These are phyloP conservation scores for Aspergillus nanangensis DNA, from an alignment of 495 filamentous ascomycete species.

Conservation along the genomic window DNA sequence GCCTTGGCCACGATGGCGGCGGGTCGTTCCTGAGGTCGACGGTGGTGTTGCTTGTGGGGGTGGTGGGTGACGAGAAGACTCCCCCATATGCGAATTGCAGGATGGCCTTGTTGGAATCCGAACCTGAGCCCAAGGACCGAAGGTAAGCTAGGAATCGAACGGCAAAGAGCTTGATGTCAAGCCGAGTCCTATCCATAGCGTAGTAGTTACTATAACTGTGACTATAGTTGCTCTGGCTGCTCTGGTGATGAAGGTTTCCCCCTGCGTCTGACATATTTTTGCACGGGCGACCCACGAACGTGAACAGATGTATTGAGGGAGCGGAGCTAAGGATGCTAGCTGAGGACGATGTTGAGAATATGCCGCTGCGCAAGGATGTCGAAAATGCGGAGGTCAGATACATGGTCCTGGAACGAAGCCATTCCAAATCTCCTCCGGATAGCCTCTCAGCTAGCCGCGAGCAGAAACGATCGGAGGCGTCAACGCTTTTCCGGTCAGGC, in stretches of 20 bases:
- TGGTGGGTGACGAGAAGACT: slow-evolving; percentile 4
- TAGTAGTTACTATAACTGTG: slow-evolving; percentile 7
- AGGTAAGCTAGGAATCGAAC: slow-evolving; percentile 16
- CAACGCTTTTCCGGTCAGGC: slow-evolving; percentile 10
- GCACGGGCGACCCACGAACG: slow-evolving; percentile 4
- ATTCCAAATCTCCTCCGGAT: slow-evolving; percentile 8
- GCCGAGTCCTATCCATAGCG: slow-evolving; percentile 6
- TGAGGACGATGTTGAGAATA: slow-evolving; percentile 2
- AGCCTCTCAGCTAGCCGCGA: slow-evolving; percentile 1
- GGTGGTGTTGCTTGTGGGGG: background rate
- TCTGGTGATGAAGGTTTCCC: too few relatives aligned
- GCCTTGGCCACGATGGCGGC: background rate
- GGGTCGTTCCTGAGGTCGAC: too few relatives aligned
- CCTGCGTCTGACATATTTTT: too few relatives aligned
- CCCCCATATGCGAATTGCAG: slow-evolving; percentile 13
- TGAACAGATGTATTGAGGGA: slow-evolving; percentile 11
- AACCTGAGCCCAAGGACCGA: slow-evolving; percentile 9
- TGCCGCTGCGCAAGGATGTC: slow-evolving; percentile 3
- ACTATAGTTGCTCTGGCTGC: slow-evolving; percentile 4
- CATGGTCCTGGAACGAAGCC: slow-evolving; percentile 11
- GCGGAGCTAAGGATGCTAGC: background rate
- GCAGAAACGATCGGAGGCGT: slow-evolving; percentile 9
- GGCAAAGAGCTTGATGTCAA: slow-evolving; percentile 10
- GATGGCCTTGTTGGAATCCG: slow-evolving; percentile 13
- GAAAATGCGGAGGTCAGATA: slow-evolving; percentile 13